Evolutionary conservation across 495 filamentous ascomycete species (phyloP), one percentile per base, ranked within the genome.

Genomic region (Penicillium alfredii): DNA sequence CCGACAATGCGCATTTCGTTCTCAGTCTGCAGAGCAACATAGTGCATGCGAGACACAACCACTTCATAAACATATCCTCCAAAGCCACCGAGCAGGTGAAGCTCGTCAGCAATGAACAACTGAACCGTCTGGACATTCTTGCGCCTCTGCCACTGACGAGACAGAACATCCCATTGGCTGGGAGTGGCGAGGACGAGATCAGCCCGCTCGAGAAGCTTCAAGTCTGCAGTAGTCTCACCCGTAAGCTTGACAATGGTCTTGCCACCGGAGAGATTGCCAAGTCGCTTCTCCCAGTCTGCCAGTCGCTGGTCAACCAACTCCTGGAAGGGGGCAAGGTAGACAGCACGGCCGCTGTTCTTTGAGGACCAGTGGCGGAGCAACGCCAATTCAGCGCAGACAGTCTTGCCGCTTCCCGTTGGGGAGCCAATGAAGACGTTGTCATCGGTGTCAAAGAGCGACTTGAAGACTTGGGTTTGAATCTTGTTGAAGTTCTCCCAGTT

Each of bases 241-340:
- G 84, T 93, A 30, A 99, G 77, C 71, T 95, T 97, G 31, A 93
- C 80, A 44, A 99, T 82, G 34, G 83, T 80, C 63, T 97, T 97
- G 17, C 89, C 88, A 23, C 90, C 89, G 20, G 74, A 73, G 23
- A 97, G 57, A 4, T 71, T 64, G 13, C 73, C 55, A 9, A 99
- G 65, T 30, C 92, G 78, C 47, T 79, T 77, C 46, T 81, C 73
- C 92, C 92, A 99, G 44, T 94, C 85, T 38, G 77, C 77, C 38
- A 81, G 71, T 29, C 82, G 74, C 24, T 72, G 70, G 51, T 99
- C 88, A 18, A 97, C 80, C 10, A 95, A 73, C 54, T 96, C 90
- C 51, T 97, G 92, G 73, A 93, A 95, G 0, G 93, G 93, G 16
- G 90, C 88, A 48, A 99, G 79, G 59, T 97, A 97, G 5, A 97